Evolutionary conservation across 805 yeast species (phyloP).

Genomic region (Komagataella pastoris): DNA sequence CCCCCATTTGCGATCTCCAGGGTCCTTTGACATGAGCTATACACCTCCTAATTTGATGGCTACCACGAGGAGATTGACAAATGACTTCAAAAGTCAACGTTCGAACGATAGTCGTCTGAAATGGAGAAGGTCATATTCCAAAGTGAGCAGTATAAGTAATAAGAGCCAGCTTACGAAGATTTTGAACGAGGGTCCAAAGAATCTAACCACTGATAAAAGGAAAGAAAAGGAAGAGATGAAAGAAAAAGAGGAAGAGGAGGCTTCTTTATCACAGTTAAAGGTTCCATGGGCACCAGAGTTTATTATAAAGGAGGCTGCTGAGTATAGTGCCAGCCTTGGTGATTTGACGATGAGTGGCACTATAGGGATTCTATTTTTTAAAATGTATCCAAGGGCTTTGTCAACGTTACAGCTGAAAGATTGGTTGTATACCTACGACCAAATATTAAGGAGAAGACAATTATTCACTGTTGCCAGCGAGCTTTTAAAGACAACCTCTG

Average conservation of each 20-base stretch:
- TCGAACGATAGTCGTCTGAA: not conserved
- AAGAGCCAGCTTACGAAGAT: conserved; percentile 13
- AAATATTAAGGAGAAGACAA: conserved; percentile 31
- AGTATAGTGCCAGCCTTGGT: conserved; percentile 46
- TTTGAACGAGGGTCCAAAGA: conserved; percentile 6
- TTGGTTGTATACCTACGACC: conserved; percentile 42
- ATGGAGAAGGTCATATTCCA: conserved; percentile 7
- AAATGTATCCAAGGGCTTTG: conserved; percentile 18
- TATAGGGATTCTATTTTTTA: conserved; percentile 38
- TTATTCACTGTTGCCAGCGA: conserved; percentile 47
- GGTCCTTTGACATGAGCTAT: not conserved
- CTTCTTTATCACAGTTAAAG: not conserved
- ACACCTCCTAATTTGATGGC: not conserved
- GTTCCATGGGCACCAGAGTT: conserved; percentile 46
- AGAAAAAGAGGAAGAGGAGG: not conserved
- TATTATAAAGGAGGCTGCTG: conserved; percentile 36
- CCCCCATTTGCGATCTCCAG: not conserved
- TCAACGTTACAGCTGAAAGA: conserved; percentile 29
- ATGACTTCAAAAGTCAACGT: not conserved
- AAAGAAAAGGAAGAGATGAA: not conserved
- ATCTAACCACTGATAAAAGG: conserved; percentile 1
- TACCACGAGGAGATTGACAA: not conserved
- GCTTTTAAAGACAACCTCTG: conserved; percentile 28
- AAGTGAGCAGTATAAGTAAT: conserved; percentile 10
- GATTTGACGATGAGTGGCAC: conserved; percentile 50